Base-by-base conservation (phyloP, 148 eudicot genomes). In the Chenopodium quinoa region DNA sequence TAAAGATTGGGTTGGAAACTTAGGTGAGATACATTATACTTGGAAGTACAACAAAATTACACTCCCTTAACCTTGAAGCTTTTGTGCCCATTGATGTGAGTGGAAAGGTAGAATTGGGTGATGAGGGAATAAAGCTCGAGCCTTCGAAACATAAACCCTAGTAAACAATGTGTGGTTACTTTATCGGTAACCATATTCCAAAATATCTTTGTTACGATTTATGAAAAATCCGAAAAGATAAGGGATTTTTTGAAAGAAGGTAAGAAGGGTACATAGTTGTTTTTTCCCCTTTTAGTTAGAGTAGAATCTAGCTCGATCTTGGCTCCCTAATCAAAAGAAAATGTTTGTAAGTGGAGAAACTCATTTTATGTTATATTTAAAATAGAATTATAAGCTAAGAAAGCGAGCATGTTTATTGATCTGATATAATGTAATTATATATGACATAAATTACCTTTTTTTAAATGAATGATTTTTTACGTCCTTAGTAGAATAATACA, bases 1-100 rank as follows among this genome's bases (percentile, higher is more conserved):
- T 78, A 37, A 75, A 78, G 52, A 72, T 83, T 48, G 66, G 73
- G 9, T 22, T 83, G 37, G 81, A 83, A 78, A 83, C 81, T 78
- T 29, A 44, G 65, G 66, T 83, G 27, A 64, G 81, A 46, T 83
- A 78, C 47, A 78, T 37, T 48, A 73, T 78, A 63, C 73, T 83
- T 72, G 46, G 77, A 48, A 31, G 81, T 67, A 78, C 78, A 31
- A 72, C 85, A 29, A 73, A 83, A 68, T 32, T 17, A 72, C 67
- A 78, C 70, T n/a, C 64, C 9, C 78, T 83, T 19, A 78, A 72
- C 2, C 65, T 78, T 19, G 85, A 78, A 83, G 81, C 78, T 78
- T 78, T 70, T 72, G 77, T 78, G 56, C 74, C 78, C 19, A 37
- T 83, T 25, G 47, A 34, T 54, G 50, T 17, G 11, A 50, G 44